Percentiles rank a stretch among this genome's conserved stretches.
These are phyloP conservation scores for Jaenimonas drosophilae DNA, from an alignment of 208 protist species.

Conservation along the genomic window DNA sequence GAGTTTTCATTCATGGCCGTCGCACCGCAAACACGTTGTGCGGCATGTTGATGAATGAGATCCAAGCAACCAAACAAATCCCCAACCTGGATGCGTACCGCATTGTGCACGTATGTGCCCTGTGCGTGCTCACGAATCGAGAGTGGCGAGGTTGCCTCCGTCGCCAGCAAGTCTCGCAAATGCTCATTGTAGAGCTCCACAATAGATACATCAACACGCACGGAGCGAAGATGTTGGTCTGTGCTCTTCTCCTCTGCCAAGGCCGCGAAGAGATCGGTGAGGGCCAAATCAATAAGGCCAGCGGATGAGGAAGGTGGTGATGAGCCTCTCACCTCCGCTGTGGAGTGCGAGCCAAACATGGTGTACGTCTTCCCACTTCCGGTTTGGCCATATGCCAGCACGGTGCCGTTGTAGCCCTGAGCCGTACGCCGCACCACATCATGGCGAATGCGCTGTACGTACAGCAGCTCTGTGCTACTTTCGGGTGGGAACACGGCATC, in stretches of 20 bases:
- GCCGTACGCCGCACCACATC: slow-evolving; percentile 42
- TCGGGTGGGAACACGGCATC: slow-evolving; percentile 45
- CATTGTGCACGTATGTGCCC: slow-evolving; percentile 80
- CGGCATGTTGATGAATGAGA: slow-evolving; percentile 41
- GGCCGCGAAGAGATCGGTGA: slow-evolving; percentile 46
- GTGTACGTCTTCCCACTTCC: slow-evolving; percentile 82
- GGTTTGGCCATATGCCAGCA: slow-evolving; percentile 84
- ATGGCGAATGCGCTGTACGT: slow-evolving; percentile 30
- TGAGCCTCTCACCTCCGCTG: slow-evolving; percentile 1
- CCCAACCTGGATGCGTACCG: slow-evolving; percentile 33
- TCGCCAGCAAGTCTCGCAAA: slow-evolving; percentile 60
- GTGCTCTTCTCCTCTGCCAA: slow-evolving; percentile 25
- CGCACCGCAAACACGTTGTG: slow-evolving; percentile 37
- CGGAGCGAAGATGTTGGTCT: slow-evolving; percentile 4
- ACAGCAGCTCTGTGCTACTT: slow-evolving; percentile 31
- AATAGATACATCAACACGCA: slow-evolving; percentile 42
- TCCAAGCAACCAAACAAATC: slow-evolving; percentile 42
- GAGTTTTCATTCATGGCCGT: slow-evolving; percentile 93
- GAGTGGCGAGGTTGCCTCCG: slow-evolving; percentile 11
- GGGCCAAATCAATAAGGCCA: slow-evolving; percentile 33
- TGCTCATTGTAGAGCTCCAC: slow-evolving; percentile 85
- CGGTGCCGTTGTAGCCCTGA: slow-evolving; percentile 81
- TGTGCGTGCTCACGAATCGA: slow-evolving; percentile 68
- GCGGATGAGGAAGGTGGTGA: slow-evolving; percentile 3
- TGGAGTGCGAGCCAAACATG: slow-evolving; percentile 47